Evolutionary conservation across 768 basidiomycete species (phyloP), one percentile per base, ranked within the genome.

Genomic region (Brasilioporus rufonigricans): DNA sequence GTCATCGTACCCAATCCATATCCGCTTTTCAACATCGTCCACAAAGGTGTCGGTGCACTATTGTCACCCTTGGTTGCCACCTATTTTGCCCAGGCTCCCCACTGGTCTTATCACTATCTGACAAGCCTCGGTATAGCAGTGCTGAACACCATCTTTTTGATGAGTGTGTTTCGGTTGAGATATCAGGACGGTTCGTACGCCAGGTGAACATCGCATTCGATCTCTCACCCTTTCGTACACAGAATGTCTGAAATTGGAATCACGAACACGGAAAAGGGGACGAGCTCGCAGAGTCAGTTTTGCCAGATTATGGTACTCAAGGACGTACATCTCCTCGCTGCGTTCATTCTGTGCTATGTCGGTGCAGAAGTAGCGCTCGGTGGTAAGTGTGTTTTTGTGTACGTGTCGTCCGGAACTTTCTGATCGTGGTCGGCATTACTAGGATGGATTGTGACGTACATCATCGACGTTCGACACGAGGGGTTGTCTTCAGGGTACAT

Each of bases 401-500:
- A 36, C n/a, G 16, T 16, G 35, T 14, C 5, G 35, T 14, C 35
- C 13, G 13, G 5, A 14, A 36, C 16, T 13, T 33, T 33, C 13
- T 31, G 10, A 23, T 50, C 29, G 7, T 23, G 43, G 14, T 33
- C 21, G 2, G 31, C 23, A 2, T 53, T 27, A 31, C 13, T 31
- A 53, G 53, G 53, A 13, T 55, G 53, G 48, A 55, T 50, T 9
- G 53, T 50, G 27, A 36, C 46, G 19, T 54, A 54, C 26, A n/a
- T 49, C 33, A 36, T 55, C 23, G 13, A 33, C n/a, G 2, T 36
- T 11, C 47, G 53, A 14, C 19, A 44, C n/a, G 47, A 41, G 1
- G 21, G 41, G 1, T n/a, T 45, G 18, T 55, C 72, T 2, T 74
- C 76, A 41, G 76, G 78, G 10, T 65, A 65, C 45, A 76, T 84